Conservation (phyloP, 2,329 filamentous ascomycete species). For the Davidsoniella virescens region DNA sequence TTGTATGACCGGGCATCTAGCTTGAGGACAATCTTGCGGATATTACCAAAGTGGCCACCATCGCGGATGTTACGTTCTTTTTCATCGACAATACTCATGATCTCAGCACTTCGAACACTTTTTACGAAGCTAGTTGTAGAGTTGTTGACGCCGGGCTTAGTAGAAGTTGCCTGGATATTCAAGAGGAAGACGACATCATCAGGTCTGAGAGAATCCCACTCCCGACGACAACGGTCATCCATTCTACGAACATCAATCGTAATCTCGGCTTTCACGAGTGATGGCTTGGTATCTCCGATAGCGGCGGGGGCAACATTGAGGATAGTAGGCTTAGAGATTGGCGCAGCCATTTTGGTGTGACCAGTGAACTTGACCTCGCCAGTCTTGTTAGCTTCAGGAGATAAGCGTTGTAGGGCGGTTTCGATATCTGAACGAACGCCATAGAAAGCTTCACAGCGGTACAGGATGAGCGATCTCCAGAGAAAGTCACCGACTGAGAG, state of each 20-base stretch:
- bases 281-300: slow-evolving; percentile 71
- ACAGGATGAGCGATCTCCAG: slow-evolving; percentile 84
- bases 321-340: slow-evolving; percentile 71
- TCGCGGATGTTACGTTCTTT: slow-evolving; percentile 60
- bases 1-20: slow-evolving; percentile 68
- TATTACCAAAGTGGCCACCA: slow-evolving; percentile 28
- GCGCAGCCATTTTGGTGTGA: slow-evolving; percentile 80
- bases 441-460: slow-evolving; percentile 83
- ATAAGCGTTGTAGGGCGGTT: slow-evolving; percentile 60
- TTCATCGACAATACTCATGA: slow-evolving; percentile 75
- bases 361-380: slow-evolving; percentile 64
- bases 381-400: slow-evolving; percentile 46
- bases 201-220: slow-evolving; percentile 78
- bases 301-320: slow-evolving; percentile 69
- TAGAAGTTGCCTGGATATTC: slow-evolving; percentile 32
- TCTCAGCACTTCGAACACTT: slow-evolving; percentile 63
- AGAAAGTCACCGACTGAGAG: slow-evolving; percentile 88
- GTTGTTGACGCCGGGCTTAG: slow-evolving; percentile 37
- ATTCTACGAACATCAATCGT: slow-evolving; percentile 66
- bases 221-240: slow-evolving; percentile 56
- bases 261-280: slow-evolving; percentile 73
- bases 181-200: slow-evolving; percentile 86
- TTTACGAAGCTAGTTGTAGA: slow-evolving; percentile 43
- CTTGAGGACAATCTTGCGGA: slow-evolving; percentile 57
- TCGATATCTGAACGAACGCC: slow-evolving; percentile 86